These are phyloP conservation scores for Fermentozyma sake DNA, from an alignment of 1,139 yeast genomes.

Conservation along the genomic window DNA sequence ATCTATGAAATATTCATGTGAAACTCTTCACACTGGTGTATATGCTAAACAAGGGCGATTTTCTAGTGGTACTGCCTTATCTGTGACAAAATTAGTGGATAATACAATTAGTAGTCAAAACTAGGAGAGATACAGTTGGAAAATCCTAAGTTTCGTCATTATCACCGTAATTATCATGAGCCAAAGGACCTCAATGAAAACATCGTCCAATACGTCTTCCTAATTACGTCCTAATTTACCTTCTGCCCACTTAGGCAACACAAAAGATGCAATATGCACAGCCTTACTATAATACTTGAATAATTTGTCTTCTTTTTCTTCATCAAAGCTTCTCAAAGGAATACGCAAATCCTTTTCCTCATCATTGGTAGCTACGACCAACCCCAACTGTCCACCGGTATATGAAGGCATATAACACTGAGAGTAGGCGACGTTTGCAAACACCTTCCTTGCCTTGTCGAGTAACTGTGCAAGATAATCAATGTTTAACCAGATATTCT, in stretches of 20 bases:
- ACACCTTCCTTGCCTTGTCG: conserved; percentile 62
- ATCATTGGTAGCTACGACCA: conserved; percentile 76
- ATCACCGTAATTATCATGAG: no score
- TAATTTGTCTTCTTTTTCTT: conserved; percentile 45
- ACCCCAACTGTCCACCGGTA: conserved; percentile 94
- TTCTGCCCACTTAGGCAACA: conserved; percentile 84
- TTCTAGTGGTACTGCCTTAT: no score
- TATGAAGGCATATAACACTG: conserved; percentile 92
- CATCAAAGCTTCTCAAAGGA: conserved; percentile 49
- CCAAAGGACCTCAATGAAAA: no score
- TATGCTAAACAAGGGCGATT: no score
- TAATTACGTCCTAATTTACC: conserved; percentile 17
- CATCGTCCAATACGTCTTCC: no score
- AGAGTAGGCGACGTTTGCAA: conserved; percentile 72
- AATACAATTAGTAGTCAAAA: no score
- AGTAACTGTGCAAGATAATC: conserved; percentile 58
- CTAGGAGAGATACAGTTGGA: no score
- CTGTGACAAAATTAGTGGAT: no score
- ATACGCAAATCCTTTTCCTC: conserved; percentile 41
- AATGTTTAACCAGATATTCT: conserved; percentile 87
- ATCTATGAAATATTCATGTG: no score
- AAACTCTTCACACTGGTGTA: no score
- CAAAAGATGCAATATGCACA: conserved; percentile 76
- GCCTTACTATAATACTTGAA: conserved; percentile 70
- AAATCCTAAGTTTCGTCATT: no score